These are phyloP conservation scores for Sporothrix schenckii DNA, from an alignment of 2,329 filamentous ascomycete genomes.

Conservation along the genomic window DNA sequence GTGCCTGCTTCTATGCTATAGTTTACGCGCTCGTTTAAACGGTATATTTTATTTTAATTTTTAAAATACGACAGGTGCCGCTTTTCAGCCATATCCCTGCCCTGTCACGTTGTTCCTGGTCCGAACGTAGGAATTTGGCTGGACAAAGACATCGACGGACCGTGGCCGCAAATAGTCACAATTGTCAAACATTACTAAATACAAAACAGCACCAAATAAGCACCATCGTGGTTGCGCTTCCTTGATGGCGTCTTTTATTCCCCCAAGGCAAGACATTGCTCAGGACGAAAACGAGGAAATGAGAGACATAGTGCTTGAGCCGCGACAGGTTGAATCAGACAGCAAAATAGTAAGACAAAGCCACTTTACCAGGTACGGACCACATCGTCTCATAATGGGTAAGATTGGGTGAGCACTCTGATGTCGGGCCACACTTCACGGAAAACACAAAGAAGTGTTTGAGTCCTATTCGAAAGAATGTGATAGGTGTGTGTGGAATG, in stretches of 20 bases:
- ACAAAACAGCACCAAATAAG: slow-evolving; percentile 15
- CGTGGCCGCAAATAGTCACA: not conserved
- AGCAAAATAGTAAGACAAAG: slow-evolving; percentile 5
- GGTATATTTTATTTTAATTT: not conserved
- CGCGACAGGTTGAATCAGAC: no score
- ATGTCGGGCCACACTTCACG: not conserved
- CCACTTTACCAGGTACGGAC: slow-evolving; percentile 2
- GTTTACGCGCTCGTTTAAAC: not conserved
- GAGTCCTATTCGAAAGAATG: not conserved
- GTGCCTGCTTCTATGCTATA: not conserved
- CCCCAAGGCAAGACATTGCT: not conserved
- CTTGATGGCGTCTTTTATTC: not conserved
- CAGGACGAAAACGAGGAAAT: not conserved
- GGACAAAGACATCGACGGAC: slow-evolving; percentile 2
- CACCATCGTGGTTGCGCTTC: not conserved
- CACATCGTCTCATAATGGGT: not conserved
- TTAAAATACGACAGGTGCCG: not conserved
- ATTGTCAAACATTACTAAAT: slow-evolving; percentile 19
- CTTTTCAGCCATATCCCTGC: slow-evolving; percentile 1
- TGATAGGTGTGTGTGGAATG: no score
- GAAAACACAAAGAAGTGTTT: not conserved
- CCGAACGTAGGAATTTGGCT: not conserved
- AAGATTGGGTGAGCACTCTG: not conserved
- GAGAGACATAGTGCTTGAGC: not conserved
- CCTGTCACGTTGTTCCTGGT: slow-evolving; percentile 3